These are phyloP conservation scores for Aspergillus arachidicola DNA, from an alignment of 2,329 filamentous ascomycete species.

Conservation along the genomic window DNA sequence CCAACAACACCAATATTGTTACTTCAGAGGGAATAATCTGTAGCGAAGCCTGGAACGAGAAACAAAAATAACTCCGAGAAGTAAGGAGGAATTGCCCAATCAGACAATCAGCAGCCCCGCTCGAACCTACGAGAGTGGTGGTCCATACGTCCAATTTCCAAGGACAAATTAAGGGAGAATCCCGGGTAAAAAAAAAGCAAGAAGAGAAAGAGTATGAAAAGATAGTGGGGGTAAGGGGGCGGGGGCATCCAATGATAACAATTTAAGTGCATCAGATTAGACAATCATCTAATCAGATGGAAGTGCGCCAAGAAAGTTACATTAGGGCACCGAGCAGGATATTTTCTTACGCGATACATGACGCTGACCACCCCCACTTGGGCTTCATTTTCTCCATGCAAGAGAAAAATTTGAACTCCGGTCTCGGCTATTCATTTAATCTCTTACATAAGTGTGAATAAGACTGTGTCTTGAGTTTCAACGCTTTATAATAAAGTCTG, in stretches of 20 bases:
- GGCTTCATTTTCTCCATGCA: neutral
- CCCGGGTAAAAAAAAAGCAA: neutral
- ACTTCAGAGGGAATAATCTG: neutral
- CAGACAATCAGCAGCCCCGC: neutral
- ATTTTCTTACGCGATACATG: neutral
- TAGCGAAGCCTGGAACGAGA: neutral
- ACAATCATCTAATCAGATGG: conserved; percentile 34
- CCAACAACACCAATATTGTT: neutral
- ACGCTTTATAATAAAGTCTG: neutral
- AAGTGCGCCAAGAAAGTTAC: conserved; percentile 2
- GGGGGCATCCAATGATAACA: conserved; percentile 3
- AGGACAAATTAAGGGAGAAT: neutral
- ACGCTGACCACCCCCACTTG: neutral
- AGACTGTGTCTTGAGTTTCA: neutral
- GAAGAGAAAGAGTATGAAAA: neutral
- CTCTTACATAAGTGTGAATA: neutral
- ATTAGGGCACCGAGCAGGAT: neutral
- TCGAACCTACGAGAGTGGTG: neutral
- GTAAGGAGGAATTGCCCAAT: neutral
- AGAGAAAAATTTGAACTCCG: conserved; percentile 6
- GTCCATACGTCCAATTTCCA: neutral
- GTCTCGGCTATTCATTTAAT: neutral
- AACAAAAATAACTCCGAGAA: neutral
- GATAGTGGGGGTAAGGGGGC: neutral
- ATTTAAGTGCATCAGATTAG: conserved; percentile 32